A percentile compares a stretch with the other conserved stretches of the same genome.
phyloP scores from a whole-genome alignment of 306 rosid species.

The Trichosanthes truncata region DNA sequence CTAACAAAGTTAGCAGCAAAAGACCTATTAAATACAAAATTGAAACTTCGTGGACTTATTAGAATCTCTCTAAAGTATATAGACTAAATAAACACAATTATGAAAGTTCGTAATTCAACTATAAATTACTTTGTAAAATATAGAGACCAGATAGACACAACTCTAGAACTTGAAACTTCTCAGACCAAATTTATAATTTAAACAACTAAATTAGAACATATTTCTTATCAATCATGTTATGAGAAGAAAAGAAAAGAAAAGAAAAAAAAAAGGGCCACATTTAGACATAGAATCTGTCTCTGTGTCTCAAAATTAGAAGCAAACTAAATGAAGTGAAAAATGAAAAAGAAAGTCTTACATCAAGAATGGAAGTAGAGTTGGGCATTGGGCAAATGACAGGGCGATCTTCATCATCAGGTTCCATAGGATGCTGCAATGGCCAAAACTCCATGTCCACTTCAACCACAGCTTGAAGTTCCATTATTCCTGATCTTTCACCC shows the following conservation, averaged over 20 bases:
- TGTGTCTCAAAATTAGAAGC: too few species aligned
- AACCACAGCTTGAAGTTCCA: constrained; percentile 15
- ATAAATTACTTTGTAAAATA: too few species aligned
- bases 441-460: constrained; percentile 59
- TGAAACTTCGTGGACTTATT: neutral
- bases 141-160: too few species aligned
- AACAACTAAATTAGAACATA: neutral
- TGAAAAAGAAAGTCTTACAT: constrained; percentile 25
- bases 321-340: neutral
- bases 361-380: constrained; percentile 47
- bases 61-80: neutral
- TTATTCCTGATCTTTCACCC: neutral
- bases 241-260: neutral
- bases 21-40: neutral
- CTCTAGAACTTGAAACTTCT: too few species aligned
- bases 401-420: constrained; percentile 86
- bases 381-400: constrained; percentile 96
- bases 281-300: too few species aligned
- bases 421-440: constrained; percentile 88
- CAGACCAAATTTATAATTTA: too few species aligned
- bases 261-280: too few species aligned
- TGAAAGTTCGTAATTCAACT: neutral
- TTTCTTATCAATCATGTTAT: neutral
- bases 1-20: neutral
- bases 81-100: neutral